phyloP scores from a whole-genome alignment of 2,329 filamentous ascomycete genomes.

The Talaromyces sp. region DNA sequence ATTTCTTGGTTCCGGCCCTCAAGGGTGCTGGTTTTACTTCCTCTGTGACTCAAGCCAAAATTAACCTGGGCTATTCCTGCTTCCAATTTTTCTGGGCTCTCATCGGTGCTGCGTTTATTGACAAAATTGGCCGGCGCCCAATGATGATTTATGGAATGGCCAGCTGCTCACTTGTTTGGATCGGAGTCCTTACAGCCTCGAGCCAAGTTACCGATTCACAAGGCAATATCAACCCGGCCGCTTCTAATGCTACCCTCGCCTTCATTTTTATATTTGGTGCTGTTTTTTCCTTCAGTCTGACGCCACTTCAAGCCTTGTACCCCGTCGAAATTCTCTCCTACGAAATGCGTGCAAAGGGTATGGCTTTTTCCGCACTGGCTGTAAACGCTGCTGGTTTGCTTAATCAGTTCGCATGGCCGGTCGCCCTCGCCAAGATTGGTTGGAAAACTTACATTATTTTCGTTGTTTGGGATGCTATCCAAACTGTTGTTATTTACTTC shows the following conservation, averaged over 20 bases:
- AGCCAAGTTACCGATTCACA: not conserved
- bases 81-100: not conserved
- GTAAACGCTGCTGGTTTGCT: slow-evolving; percentile 18
- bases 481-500: not conserved
- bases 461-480: not conserved
- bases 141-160: not conserved
- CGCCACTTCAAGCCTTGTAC: slow-evolving; percentile 21
- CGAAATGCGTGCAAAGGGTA: not conserved
- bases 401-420: slow-evolving; percentile 16
- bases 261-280: slow-evolving; percentile 41
- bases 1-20: not conserved
- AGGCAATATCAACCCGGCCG: too few species aligned
- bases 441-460: not conserved
- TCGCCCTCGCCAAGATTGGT: slow-evolving; percentile 4
- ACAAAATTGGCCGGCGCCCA: not conserved
- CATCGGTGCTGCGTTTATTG: not conserved
- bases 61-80: not conserved
- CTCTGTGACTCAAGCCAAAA: not conserved
- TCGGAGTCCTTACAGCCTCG: not conserved
- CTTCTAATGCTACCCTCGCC: slow-evolving; percentile 20
- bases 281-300: slow-evolving; percentile 38
- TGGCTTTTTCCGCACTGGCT: not conserved
- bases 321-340: not conserved
- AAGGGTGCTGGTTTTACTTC: not conserved
- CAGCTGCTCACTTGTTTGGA: not conserved